Evolutionary conservation across 2,329 filamentous ascomycete genomes (phyloP).

Genomic region (Botrytis sinoallii): DNA sequence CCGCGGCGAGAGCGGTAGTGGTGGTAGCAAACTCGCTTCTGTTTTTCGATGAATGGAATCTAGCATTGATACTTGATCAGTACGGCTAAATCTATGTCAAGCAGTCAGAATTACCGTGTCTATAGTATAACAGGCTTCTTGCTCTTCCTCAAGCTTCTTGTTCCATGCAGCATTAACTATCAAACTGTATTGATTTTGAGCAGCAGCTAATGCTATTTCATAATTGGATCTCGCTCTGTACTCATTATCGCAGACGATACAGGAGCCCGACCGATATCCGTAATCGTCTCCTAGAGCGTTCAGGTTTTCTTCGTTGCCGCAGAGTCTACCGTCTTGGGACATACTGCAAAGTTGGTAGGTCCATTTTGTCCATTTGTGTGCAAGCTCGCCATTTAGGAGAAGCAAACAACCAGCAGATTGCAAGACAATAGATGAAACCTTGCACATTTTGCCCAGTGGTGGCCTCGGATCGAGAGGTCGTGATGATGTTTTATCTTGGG

Average conservation of each 20-base stretch:
- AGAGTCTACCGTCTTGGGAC: background rate
- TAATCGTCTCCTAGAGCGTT: background rate
- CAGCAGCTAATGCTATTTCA: background rate
- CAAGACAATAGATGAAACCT: constrained; percentile 1
- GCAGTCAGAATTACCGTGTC: background rate
- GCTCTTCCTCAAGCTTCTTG: background rate
- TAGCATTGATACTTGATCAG: background rate
- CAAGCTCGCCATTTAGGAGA: background rate
- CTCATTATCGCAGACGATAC: background rate
- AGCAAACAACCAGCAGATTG: background rate
- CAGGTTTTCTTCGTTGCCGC: background rate
- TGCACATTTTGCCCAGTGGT: background rate
- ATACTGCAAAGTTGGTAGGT: constrained; percentile 2
- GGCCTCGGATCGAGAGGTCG: too few species aligned
- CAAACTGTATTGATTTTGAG: background rate
- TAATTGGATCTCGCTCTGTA: background rate
- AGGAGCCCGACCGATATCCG: background rate
- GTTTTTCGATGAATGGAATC: background rate
- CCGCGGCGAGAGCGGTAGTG: background rate
- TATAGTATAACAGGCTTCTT: background rate
- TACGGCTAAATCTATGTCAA: background rate
- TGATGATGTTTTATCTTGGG: background rate
- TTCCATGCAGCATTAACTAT: background rate
- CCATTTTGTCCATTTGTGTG: constrained; percentile 1
- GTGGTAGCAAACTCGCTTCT: background rate